Conservation (phyloP, 148 eudicot genomes). For the Pouteria glomerata region DNA sequence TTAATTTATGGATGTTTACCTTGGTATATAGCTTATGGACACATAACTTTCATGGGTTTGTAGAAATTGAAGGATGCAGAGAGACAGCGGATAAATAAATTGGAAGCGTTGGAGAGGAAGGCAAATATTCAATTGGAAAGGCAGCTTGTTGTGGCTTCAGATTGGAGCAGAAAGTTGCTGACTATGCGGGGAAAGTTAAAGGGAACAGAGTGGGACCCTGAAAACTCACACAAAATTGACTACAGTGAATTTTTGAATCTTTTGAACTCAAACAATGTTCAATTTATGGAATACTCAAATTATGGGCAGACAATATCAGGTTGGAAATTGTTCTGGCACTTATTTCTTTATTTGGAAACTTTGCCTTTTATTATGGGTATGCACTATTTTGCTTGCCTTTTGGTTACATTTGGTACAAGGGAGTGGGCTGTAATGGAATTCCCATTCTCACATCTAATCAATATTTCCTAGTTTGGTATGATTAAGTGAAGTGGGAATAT, state of each 20-base stretch:
- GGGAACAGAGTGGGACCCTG: conserved; percentile 95
- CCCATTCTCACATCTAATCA: no score
- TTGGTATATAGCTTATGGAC: background rate
- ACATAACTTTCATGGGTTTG: conserved; percentile 10
- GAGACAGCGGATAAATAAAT: conserved; percentile 53
- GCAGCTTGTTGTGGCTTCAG: conserved; percentile 89
- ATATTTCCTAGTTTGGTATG: no score
- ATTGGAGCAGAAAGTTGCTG: conserved; percentile 84
- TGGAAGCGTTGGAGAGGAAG: conserved; percentile 75
- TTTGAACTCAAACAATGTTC: conserved; percentile 71
- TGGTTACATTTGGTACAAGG: no score
- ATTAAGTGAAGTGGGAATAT: no score
- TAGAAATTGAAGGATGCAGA: conserved; percentile 82
- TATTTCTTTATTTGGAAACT: background rate
- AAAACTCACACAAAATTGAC: conserved; percentile 63
- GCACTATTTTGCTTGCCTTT: background rate
- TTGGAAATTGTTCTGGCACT: conserved; percentile 16
- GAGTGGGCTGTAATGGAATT: no score
- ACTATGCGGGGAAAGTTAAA: conserved; percentile 69
- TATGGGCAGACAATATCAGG: conserved; percentile 85
- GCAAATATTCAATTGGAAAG: conserved; percentile 88
- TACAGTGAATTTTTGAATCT: conserved; percentile 77
- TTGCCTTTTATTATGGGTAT: background rate
- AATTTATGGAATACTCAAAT: conserved; percentile 88
- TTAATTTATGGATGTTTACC: background rate